These are phyloP conservation scores for Catharanthus roseus DNA, from an alignment of 257 asterid species.

Conservation along the genomic window DNA sequence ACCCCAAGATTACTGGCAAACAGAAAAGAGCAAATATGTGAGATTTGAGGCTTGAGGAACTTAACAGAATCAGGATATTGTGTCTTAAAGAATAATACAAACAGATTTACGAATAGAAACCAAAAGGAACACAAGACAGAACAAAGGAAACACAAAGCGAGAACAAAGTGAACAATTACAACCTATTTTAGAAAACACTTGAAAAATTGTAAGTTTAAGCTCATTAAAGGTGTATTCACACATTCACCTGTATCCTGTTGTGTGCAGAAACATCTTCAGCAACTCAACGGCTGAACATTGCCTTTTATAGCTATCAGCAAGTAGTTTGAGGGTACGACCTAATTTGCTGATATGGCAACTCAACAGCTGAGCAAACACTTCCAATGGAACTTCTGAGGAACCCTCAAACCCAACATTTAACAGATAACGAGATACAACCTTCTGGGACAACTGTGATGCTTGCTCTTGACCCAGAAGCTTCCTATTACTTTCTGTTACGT, in stretches of 20 bases:
- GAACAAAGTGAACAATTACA: background rate
- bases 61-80: background rate
- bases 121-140: background rate
- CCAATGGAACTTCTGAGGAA: constrained; percentile 68
- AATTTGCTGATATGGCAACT: constrained; percentile 71
- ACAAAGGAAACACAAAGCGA: background rate
- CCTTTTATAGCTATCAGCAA: constrained; percentile 77
- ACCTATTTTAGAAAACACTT: background rate
- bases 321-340: constrained; percentile 72
- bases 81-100: background rate
- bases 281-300: constrained; percentile 87
- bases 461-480: constrained; percentile 67
- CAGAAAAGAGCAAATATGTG: constrained; percentile 21
- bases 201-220: background rate
- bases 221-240: background rate
- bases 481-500: constrained; percentile 49
- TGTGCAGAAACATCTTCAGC: constrained; percentile 86
- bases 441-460: constrained; percentile 67
- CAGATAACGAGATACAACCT: constrained; percentile 74
- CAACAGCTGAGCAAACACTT: constrained; percentile 67
- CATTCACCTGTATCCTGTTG: constrained; percentile 69
- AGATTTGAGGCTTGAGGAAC: constrained; percentile 1
- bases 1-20: constrained; percentile 69
- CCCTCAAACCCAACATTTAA: constrained; percentile 68
- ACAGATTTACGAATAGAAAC: background rate